Evolutionary conservation across 2,329 filamentous ascomycete genomes (phyloP), one percentile per base, ranked within the genome.

Genomic region (Lithohypha guttulata): DNA sequence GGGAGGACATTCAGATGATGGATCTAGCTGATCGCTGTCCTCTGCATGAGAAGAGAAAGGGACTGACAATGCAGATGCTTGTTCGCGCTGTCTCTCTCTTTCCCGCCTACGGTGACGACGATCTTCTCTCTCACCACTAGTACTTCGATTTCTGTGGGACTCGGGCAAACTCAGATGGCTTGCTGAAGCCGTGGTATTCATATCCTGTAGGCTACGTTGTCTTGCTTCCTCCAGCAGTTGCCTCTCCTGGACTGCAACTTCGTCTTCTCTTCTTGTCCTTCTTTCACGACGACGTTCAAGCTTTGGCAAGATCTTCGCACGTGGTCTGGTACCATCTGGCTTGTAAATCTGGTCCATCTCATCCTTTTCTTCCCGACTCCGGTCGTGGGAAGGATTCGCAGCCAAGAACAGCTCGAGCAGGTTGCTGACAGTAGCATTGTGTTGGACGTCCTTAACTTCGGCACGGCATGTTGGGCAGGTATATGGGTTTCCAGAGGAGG

Each of bases 381-480:
- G 83, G 18, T 68, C 78, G 51, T 81, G 81, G 13, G 76, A 75
- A 1, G 91, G 89, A 54, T 93, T 84, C 30, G 82, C 77, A 18
- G 77, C 70, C 23, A 95, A 63, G 51, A 84, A 86, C 73, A 94
- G 89, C 41, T 96, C 89, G 43, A 98, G 66, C 31, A 96, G 67
- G 2, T 86, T 93, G 6, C 80, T 87, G 36, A 95, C 82, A 17
- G 82, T 86, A 42, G 91, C 84, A 72, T 96, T 93, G 55, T 85
- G 85, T 56, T 79, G 78, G 29, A 89, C 94, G 53, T 82, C 84
- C 47, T 87, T 79, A 44, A 98, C 89, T 9, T 71, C 63, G 31
- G 86, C 84, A 49, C 91, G 84, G 63, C 91, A 98, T 63, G 85
- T 82, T 27, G 91, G 91, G 64, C 91, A 98, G 31, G 86, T 95